Conservation (phyloP, 2,329 filamentous ascomycete genomes). For the Calonectria pseudoturangicola region DNA sequence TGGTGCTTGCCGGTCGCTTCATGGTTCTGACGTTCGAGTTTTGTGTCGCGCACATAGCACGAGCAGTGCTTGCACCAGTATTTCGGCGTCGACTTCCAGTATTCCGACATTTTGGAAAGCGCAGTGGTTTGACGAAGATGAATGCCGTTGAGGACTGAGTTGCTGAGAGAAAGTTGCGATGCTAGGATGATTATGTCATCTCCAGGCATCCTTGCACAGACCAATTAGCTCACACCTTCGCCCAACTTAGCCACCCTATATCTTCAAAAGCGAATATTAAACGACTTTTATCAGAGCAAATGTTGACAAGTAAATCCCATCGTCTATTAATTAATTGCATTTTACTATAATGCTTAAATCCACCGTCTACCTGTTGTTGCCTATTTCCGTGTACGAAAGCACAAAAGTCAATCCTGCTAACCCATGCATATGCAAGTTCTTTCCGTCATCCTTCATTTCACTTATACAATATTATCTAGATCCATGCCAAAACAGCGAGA, state of each 20-base stretch:
- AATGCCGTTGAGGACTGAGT: conserved; percentile 11
- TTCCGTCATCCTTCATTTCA: neutral
- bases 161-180: conserved; percentile 28
- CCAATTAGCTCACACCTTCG: neutral
- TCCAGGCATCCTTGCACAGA: conserved; percentile 6
- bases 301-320: neutral
- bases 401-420: conserved; percentile 18
- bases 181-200: conserved; percentile 43
- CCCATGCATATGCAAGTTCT: conserved; percentile 16
- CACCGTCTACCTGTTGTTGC: neutral
- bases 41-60: conserved; percentile 92
- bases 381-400: neutral
- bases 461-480: neutral
- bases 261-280: neutral
- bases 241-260: neutral
- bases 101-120: conserved; percentile 84
- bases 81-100: conserved; percentile 98
- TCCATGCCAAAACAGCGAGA: neutral
- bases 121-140: conserved; percentile 15
- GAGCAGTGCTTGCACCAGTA: conserved; percentile 99
- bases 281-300: no score
- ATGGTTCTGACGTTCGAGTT: conserved; percentile 91
- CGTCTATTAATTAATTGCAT: neutral
- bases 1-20: conserved; percentile 92
- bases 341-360: neutral